phyloP scores from a whole-genome alignment of 345 rosid species.

The Litchi chinensis region DNA sequence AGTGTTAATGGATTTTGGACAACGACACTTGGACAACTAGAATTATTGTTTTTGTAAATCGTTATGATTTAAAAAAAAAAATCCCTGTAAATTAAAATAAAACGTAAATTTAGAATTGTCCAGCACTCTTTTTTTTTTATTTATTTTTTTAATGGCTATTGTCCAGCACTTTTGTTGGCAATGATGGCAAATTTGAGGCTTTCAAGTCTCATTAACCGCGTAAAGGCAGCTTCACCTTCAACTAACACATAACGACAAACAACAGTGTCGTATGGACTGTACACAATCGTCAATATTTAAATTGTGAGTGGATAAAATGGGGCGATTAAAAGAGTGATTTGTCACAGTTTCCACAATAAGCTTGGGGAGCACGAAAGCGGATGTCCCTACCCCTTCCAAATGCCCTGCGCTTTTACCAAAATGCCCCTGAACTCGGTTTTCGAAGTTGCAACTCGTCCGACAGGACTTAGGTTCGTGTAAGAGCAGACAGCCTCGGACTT shows the following conservation, averaged over 20 bases:
- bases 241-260: background rate
- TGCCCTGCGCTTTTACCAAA: constrained; percentile 22
- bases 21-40: no score
- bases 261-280: background rate
- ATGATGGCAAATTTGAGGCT: background rate
- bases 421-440: constrained; percentile 34
- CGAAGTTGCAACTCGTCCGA: constrained; percentile 26
- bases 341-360: background rate
- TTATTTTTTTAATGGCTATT: no score
- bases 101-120: background rate
- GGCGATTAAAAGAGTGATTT: no score
- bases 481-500: constrained; percentile 26
- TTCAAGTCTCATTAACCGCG: background rate
- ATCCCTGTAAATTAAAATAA: background rate
- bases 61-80: no score
- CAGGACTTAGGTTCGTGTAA: constrained; percentile 30
- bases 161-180: background rate
- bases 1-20: no score
- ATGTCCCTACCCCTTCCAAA: constrained; percentile 19
- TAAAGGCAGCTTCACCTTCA: background rate
- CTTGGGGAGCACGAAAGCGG: constrained; percentile 56
- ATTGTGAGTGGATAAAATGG: background rate
- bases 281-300: background rate
- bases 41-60: no score
- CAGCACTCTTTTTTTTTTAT: background rate